Base-by-base conservation (phyloP, 768 basidiomycete species). In the Phaeotremella fagi region DNA sequence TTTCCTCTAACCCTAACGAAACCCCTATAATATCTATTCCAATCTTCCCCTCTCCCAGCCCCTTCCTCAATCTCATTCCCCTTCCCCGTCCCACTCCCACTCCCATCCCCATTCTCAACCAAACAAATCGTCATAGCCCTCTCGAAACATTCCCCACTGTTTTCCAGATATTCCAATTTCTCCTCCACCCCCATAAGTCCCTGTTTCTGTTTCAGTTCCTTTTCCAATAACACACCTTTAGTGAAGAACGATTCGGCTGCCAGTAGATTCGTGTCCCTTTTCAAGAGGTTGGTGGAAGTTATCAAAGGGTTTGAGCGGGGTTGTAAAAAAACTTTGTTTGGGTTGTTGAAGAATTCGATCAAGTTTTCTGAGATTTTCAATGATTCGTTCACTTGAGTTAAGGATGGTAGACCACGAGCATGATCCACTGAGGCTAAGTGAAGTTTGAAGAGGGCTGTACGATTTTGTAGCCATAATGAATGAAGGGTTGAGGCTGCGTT, bases 181-280 rank as follows among this genome's bases (percentile, higher is more conserved):
- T 52, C 45, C 7, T 47, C 62, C 16, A 14, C 31, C 37, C 38
- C 26, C 4, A 12, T 7, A 6, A 20, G 18, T 22, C 22, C 22
- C 22, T 11, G 7, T 41, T 41, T 48, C 38, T 7, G n/a, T 22
- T 27, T 18, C 12, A 14, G 55, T 4, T 44, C 46, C n/a, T 50
- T 35, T 46, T 71, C 69, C 5, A 71, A 31, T 15, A 71, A 45
- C 20, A 68, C 26, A 2, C 56, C 69, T 2, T 52, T 45, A 9
- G 63, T 71, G 33, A 53, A 71, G 3, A 51, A 27, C 18, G 63
- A 49, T 36, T 74, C 70, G 5, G 70, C 72, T 2, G 66, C 64
- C 15, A 62, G 54, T 14, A 62, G 45, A 25, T 61, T 33, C 1
- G 61, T 59, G 48, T 74, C 72, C 22, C 63, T 48, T 14, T 59